phyloP scores from a whole-genome alignment of 2,329 filamentous ascomycete species.

The Trichoderma guizhouense region DNA sequence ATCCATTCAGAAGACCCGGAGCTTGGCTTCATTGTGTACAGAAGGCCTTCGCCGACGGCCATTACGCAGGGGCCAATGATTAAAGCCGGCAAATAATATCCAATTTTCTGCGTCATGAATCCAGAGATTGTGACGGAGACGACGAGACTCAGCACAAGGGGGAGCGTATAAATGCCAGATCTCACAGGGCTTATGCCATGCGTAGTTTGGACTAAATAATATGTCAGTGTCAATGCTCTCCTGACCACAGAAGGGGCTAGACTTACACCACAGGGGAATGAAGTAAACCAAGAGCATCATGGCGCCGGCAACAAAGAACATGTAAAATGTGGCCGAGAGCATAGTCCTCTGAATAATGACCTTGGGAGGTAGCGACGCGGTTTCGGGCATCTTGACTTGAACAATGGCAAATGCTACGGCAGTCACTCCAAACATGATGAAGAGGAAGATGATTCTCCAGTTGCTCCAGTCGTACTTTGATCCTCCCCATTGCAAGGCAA shows the following conservation, averaged over 20 bases:
- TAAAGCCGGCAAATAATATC: slow-evolving; percentile 60
- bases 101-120: slow-evolving; percentile 47
- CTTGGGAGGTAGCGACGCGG: slow-evolving; percentile 54
- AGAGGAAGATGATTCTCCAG: slow-evolving; percentile 52
- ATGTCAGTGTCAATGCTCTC: slow-evolving; percentile 22
- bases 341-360: slow-evolving; percentile 57
- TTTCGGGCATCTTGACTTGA: slow-evolving; percentile 52
- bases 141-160: slow-evolving; percentile 54
- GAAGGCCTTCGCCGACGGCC: slow-evolving; percentile 52
- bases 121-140: slow-evolving; percentile 50
- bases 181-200: slow-evolving; percentile 50
- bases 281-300: slow-evolving; percentile 57
- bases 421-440: slow-evolving; percentile 48
- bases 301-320: slow-evolving; percentile 45
- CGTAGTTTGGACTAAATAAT: slow-evolving; percentile 51
- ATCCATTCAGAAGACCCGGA: slow-evolving; percentile 54
- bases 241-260: background rate
- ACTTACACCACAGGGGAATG: slow-evolving; percentile 53
- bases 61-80: slow-evolving; percentile 48
- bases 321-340: slow-evolving; percentile 43
- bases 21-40: slow-evolving; percentile 51
- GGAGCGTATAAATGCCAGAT: slow-evolving; percentile 56
- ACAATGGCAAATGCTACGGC: slow-evolving; percentile 47
- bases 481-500: slow-evolving; percentile 64
- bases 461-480: slow-evolving; percentile 50